Conservation (phyloP, 2,329 filamentous ascomycete genomes). For the Botrytis medusae region DNA sequence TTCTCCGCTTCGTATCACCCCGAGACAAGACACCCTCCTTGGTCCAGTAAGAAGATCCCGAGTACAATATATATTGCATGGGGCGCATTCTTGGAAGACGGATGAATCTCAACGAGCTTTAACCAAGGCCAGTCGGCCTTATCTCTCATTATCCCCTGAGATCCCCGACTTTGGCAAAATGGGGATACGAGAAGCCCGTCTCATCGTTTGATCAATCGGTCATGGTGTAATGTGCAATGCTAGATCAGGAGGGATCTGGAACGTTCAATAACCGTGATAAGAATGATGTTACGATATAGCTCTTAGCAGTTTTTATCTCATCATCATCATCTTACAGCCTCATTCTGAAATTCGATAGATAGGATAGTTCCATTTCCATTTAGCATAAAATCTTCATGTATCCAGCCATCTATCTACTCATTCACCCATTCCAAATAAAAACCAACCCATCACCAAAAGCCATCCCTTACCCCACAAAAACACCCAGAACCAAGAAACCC, state of each 20-base stretch:
- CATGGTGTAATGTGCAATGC: not conserved
- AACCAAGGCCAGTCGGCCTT: slow-evolving; percentile 8
- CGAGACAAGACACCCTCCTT: not conserved
- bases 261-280: not conserved
- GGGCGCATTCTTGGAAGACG: not conserved
- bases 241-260: not conserved
- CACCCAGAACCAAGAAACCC: not conserved
- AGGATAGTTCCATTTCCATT: not conserved
- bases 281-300: not conserved
- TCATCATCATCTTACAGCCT: not conserved
- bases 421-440: not conserved
- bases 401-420: too few relatives aligned
- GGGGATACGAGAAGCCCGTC: slow-evolving; percentile 8
- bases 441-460: too few relatives aligned
- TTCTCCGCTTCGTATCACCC: not conserved
- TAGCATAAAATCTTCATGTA: not conserved
- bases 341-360: not conserved
- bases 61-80: slow-evolving; percentile 13
- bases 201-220: too few relatives aligned
- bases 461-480: not conserved
- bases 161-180: slow-evolving; percentile 10
- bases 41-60: slow-evolving; percentile 3
- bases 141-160: slow-evolving; percentile 7
- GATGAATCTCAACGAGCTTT: not conserved
- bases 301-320: not conserved